phyloP scores from a whole-genome alignment of 257 asterid genomes.

The Solanum dulcamara region DNA sequence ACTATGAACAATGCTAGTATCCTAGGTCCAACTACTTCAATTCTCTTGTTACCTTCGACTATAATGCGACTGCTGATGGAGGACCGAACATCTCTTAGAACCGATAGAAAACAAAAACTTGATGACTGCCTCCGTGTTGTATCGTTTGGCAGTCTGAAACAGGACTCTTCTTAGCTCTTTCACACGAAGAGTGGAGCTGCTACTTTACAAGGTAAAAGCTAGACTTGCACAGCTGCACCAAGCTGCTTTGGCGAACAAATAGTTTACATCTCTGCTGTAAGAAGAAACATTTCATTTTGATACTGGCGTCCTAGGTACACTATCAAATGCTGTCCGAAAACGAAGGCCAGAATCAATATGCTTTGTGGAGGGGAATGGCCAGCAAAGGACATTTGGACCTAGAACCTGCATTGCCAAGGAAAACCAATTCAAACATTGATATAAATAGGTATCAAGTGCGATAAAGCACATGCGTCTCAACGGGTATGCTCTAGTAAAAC shows the following conservation, averaged over 20 bases:
- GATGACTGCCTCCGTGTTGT: background rate
- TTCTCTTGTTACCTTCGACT: background rate
- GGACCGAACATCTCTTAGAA: background rate
- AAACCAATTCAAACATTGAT: background rate
- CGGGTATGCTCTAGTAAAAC: background rate
- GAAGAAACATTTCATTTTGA: background rate
- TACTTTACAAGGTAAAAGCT: background rate
- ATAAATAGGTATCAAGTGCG: background rate
- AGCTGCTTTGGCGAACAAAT: background rate
- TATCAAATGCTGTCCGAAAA: slow-evolving; percentile 40
- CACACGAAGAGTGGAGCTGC: background rate
- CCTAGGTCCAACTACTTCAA: background rate
- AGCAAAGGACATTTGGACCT: slow-evolving; percentile 64
- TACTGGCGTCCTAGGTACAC: slow-evolving; percentile 9
- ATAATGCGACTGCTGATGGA: background rate
- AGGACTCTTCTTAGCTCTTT: background rate
- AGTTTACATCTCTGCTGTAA: background rate
- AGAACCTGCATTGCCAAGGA: slow-evolving; percentile 43
- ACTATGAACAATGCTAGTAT: background rate
- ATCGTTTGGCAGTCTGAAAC: background rate
- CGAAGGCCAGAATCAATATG: slow-evolving; percentile 69
- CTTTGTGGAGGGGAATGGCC: slow-evolving; percentile 57
- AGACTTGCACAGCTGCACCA: background rate
- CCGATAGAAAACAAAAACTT: background rate
- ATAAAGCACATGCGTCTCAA: background rate